phyloP scores from a whole-genome alignment of 2,329 filamentous ascomycete genomes.

The Orbilia ellipsospora region DNA sequence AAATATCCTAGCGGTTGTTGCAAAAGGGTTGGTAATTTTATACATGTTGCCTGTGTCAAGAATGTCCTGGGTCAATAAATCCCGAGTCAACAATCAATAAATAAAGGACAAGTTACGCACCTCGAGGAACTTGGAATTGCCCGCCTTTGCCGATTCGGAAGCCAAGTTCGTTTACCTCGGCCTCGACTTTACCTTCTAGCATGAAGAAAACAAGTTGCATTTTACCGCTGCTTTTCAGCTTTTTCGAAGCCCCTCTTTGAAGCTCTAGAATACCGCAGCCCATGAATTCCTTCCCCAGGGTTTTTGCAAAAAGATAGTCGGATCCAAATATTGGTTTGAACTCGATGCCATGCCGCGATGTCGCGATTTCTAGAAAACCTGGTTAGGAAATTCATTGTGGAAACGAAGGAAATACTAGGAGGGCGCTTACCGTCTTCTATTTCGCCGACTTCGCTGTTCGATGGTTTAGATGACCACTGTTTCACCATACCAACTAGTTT shows the following conservation, averaged over 20 bases:
- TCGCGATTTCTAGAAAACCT: conserved; percentile 38
- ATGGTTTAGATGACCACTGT: conserved; percentile 33
- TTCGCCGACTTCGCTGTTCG: conserved; percentile 39
- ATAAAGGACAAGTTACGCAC: conserved; percentile 67
- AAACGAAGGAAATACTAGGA: background rate
- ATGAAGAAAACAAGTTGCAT: conserved; percentile 99
- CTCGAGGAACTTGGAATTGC: conserved; percentile 93
- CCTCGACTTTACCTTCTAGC: conserved; percentile 81
- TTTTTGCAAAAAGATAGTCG: conserved; percentile 76
- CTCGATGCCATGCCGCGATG: conserved; percentile 42
- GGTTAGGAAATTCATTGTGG: conserved; percentile 44
- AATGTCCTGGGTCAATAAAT: conserved; percentile 12
- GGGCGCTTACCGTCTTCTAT: conserved; percentile 54
- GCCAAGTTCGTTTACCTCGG: conserved; percentile 77
- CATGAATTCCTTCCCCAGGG: conserved; percentile 84
- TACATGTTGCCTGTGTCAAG: conserved; percentile 84
- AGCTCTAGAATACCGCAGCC: conserved; percentile 90
- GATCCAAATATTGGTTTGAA: conserved; percentile 53
- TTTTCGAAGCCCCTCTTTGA: conserved; percentile 83
- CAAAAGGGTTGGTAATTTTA: conserved; percentile 83
- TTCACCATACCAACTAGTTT: conserved; percentile 55
- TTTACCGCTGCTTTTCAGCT: conserved; percentile 88
- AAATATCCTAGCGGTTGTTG: conserved; percentile 80
- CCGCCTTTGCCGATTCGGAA: conserved; percentile 90
- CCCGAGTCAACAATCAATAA: background rate